phyloP scores from a whole-genome alignment of 805 yeast genomes.

The Candida cerambycidarum region DNA sequence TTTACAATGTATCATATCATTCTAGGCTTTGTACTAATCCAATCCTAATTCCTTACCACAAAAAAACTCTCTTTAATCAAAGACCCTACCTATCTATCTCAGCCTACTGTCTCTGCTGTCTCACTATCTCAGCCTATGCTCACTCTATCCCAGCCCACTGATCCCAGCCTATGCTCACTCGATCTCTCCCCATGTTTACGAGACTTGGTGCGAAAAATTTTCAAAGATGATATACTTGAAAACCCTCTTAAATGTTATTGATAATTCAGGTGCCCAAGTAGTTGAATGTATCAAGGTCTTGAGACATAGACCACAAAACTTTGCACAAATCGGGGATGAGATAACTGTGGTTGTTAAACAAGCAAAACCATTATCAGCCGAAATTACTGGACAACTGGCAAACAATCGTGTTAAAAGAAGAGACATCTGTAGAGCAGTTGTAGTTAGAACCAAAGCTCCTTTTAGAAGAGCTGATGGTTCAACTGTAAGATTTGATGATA shows the following conservation, averaged over 20 bases:
- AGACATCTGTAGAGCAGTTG: conserved; percentile 92
- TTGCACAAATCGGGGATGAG: conserved; percentile 86
- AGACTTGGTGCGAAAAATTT: conserved; percentile 7
- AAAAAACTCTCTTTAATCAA: no score
- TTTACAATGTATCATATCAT: no score
- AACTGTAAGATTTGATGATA: conserved; percentile 85
- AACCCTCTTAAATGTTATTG: conserved; percentile 84
- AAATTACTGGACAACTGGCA: conserved; percentile 70
- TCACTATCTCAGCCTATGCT: no score
- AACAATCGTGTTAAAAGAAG: conserved; percentile 88
- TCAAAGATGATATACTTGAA: conserved; percentile 78
- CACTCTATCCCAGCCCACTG: no score
- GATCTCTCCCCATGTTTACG: no score
- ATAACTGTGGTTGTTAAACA: conserved; percentile 93
- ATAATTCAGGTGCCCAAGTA: conserved; percentile 91
- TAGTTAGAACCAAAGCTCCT: conserved; percentile 86
- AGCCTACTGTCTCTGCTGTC: no score
- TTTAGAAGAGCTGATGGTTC: conserved; percentile 84
- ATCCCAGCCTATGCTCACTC: no score
- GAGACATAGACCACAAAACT: conserved; percentile 80
- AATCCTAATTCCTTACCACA: no score
- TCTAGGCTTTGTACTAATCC: no score
- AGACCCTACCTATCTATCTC: no score
- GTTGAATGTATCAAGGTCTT: conserved; percentile 96
- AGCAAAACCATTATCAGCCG: conserved; percentile 74